Base-by-base conservation (phyloP, 495 filamentous ascomycete species). In the Hyaloscypha bicolor region DNA sequence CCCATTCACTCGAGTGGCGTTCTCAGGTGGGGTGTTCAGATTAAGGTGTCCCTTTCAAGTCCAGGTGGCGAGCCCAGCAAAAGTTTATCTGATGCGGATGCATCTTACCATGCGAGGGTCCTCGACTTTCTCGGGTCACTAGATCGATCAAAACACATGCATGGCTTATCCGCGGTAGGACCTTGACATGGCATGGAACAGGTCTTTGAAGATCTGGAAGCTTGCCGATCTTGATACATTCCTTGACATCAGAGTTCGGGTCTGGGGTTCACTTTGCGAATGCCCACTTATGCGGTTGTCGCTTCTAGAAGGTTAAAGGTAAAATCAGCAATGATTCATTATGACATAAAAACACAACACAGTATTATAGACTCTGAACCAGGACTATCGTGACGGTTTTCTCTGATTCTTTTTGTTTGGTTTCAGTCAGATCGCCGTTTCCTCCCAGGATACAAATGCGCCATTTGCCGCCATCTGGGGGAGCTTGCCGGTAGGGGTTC, bases 151-250 rank as follows among this genome's bases (percentile, higher is more conserved):
- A 64, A n/a, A 52, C 39, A 37, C 19, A 37, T 31, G 4, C 30
- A 30, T 32, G 25, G 25, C 25, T 25, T 14, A 19, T 32, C 48
- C 52, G 62, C 62, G 39, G 25, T 56, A 37, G 52, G 37, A 64
- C 51, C 31, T 64, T 56, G 25, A 64, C 6, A 31, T 56, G 31
- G 22, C 62, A 64, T 22, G 16, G 62, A 37, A 60, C 33, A 37
- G 57, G 57, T 37, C 57, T 6, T 60, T 60, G 29, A 37, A 60
- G 48, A 53, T 63, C 61, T 32, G 45, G 37, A 63, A 52, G 39
- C 21, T 63, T 55, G 61, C 45, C 31, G 25, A 60, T 60, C 57
- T 60, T 25, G 53, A 56, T 29, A 56, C 22, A 32, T 29, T n/a
- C 4, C 19, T 56, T 30, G 53, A 29, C 9, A 32, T 6, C 53